Evolutionary conservation across 352 stramenopile species (phyloP), one percentile per base, ranked within the genome.

Genomic region (Phytophthora pisi): DNA sequence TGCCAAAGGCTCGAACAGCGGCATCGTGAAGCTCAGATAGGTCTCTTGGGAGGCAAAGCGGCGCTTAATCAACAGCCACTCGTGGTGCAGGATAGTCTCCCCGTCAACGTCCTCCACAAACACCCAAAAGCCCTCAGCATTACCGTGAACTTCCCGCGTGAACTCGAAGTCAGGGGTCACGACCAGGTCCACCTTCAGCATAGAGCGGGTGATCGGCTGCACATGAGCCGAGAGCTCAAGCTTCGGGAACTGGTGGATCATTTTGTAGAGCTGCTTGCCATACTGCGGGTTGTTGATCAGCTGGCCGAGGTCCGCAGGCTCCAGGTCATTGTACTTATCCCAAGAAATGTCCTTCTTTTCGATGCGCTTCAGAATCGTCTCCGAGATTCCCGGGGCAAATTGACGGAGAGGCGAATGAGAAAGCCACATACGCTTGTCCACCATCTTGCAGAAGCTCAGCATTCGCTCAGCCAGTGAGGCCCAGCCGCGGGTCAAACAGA

Each of bases 291-390:
- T 97, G 70, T 98, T 98, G 30, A 99, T 97, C 11, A 99, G 75
- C 60, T 98, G 90, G 0, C 97, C 98, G 2, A 99, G 87, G 70
- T 99, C 98, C n/a, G 91, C 92, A 34, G 97, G 88, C 51, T 97
- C 98, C 42, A 99, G 72, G 67, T 99, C 97, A 34, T 94, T 91
- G 78, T 99, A 99, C 52, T 98, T 96, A 20, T 99, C 95, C 97
- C 97, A 99, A 51, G 97, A 79, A 61, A 99, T 98, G 57, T 99
- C 97, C 62, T 99, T 99, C 69, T 98, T 96, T 77, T 99, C 98
- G 26, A 99, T 81, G 30, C 98, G 98, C 54, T 97, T 91, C 7
- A 98, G 75, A 28, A 99, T 98, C 18, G 95, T 93, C 64, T 99
- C 97, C 0, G 97, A 97, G 3, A 99, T 91, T 7, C 60, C 70